phyloP scores from a whole-genome alignment of 352 stramenopile genomes.

The Globisporangium rhizosaccharum region DNA sequence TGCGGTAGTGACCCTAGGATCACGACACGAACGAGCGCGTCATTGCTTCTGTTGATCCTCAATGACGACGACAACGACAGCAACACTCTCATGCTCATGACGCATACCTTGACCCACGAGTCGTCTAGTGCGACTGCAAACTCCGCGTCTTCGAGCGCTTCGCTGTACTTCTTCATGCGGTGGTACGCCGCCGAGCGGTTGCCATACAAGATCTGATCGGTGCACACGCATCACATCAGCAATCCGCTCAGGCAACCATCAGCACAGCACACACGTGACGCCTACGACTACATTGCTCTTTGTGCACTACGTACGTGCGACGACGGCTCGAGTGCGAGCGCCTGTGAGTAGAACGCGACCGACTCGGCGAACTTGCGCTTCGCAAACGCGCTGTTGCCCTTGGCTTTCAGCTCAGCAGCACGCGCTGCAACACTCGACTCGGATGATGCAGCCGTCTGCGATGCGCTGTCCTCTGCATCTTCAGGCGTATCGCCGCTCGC shows the following conservation, averaged over 20 bases:
- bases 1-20: conserved; percentile 68
- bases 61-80: background rate
- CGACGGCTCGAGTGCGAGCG: conserved; percentile 66
- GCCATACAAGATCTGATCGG: conserved; percentile 66
- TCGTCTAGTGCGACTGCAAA: conserved; percentile 53
- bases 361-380: conserved; percentile 72
- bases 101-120: conserved; percentile 67
- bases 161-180: conserved; percentile 60
- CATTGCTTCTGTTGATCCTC: background rate
- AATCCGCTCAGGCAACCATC: background rate
- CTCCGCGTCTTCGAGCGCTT: conserved; percentile 64
- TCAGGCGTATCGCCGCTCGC: conserved; percentile 24
- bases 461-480: conserved; percentile 21
- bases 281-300: too few relatives aligned
- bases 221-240: background rate
- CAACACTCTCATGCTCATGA: background rate
- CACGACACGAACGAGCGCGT: background rate
- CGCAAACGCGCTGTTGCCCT: conserved; percentile 78
- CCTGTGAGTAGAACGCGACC: conserved; percentile 83
- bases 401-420: conserved; percentile 51
- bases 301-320: conserved; percentile 48
- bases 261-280: background rate
- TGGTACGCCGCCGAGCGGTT: conserved; percentile 76
- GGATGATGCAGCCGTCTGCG: conserved; percentile 2
- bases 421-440: conserved; percentile 3